Evolutionary conservation across 768 basidiomycete species (phyloP).

Genomic region (Mycena chlorophos): DNA sequence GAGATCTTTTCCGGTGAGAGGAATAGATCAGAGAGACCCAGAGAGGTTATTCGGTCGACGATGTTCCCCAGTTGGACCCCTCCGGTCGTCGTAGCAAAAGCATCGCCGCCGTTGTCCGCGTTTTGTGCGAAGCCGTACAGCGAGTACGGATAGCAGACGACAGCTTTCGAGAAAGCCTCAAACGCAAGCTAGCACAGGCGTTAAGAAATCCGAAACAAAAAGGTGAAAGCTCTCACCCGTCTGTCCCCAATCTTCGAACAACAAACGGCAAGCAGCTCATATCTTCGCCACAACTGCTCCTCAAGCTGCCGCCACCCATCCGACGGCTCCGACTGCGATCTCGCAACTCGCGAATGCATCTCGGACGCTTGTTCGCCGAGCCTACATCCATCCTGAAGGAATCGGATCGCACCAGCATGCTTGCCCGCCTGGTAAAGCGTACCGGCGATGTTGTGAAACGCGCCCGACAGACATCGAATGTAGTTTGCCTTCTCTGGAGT

Average conservation of each 20-base stretch:
- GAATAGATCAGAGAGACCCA: conserved; percentile 67
- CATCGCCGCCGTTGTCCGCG: conserved; percentile 29
- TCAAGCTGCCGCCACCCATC: conserved; percentile 61
- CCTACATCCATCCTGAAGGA: conserved; percentile 60
- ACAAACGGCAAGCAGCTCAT: conserved; percentile 81
- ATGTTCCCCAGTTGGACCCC: conserved; percentile 60
- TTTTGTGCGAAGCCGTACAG: conserved; percentile 40
- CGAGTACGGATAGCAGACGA: conserved; percentile 55
- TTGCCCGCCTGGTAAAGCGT: conserved; percentile 66
- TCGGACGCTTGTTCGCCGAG: conserved; percentile 52
- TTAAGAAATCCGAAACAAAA: conserved; percentile 5
- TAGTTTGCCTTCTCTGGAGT: conserved; percentile 50
- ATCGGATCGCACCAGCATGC: conserved; percentile 65
- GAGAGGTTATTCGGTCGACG: conserved; percentile 65
- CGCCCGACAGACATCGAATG: conserved; percentile 68
- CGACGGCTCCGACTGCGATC: conserved; percentile 23
- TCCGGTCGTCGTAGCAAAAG: conserved; percentile 44
- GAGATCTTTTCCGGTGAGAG: conserved; percentile 52
- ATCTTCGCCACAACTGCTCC: conserved; percentile 68
- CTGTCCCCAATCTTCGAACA: conserved; percentile 76
- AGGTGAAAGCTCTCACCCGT: conserved; percentile 47
- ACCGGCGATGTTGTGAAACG: conserved; percentile 68
- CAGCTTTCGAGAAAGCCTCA: conserved; percentile 52
- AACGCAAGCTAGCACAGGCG: conserved; percentile 52
- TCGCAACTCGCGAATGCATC: conserved; percentile 21